Evolutionary conservation across 768 basidiomycete genomes (phyloP), one percentile per base, ranked within the genome.

Genomic region (Leccinum variicolor): DNA sequence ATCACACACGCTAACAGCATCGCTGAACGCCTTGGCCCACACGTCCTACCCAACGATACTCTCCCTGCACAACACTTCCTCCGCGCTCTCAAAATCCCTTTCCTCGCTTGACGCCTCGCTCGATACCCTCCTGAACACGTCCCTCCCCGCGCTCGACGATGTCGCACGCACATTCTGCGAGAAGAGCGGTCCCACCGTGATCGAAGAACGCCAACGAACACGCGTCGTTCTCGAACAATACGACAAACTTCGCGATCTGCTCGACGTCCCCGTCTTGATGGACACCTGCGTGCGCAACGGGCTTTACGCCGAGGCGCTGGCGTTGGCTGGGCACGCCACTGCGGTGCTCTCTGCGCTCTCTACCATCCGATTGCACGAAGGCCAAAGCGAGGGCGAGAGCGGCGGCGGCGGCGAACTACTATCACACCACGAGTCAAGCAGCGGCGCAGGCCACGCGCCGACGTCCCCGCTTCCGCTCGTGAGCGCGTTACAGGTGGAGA

Each of bases 231-330:
- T 94, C 58, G 95, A 98, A 65, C 91, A 96, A 65, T 90, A 94
- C 67, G 93, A 96, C 71, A 94, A 94, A 72, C 82, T 98, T 58
- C 82, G 90, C 62, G 94, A 98, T 71, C 74, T 98, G 34, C 84
- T 98, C 56, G 94, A 97, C 64, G 83, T 95, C 50, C 94, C 96
- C 9, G 78, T 90, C 52, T 81, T 99, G 29, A 89, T 97, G 67
- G 92, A 96, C 69, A 92, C 93, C 1, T 98, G 94, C 68, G 90
- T 97, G 14, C 83, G 94, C 39, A 94, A 93, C 66, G 93, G 93
- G 7, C 89, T 91, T 73, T 98, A 94, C 75, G 81, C 86, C 53
- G 97, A 98, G 69, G 95, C 94, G 0, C 81, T 98, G 56, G 89
- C 93, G 26, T 81, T 98, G 39, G 82, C 89, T 6, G 76, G 82